A percentile compares a stretch with the other conserved stretches of the same genome.
These are phyloP conservation scores for Mortierella sp. DNA, from an alignment of 371 early-diverging fungal species.

Conservation along the genomic window DNA sequence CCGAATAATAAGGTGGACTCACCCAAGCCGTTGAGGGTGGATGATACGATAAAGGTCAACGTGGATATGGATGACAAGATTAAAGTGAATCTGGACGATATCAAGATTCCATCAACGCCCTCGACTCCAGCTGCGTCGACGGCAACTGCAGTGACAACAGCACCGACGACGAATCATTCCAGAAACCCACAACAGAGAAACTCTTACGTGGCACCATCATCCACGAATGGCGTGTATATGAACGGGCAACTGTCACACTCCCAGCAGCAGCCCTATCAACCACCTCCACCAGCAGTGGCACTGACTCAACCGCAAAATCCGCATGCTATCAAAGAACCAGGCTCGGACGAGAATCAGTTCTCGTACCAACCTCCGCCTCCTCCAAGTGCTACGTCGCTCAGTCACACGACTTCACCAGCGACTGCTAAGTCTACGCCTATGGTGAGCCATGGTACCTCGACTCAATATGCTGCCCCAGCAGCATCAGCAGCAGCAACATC, in stretches of 20 bases:
- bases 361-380: constrained; percentile 41
- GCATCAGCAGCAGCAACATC: constrained; percentile 1
- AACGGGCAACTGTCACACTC: too few species aligned
- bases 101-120: constrained; percentile 26
- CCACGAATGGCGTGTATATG: background rate
- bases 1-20: constrained; percentile 8
- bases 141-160: background rate
- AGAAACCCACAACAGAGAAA: constrained; percentile 32
- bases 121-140: constrained; percentile 14
- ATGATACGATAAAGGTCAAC: constrained; percentile 25
- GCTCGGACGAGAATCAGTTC: background rate
- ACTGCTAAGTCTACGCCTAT: background rate
- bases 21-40: constrained; percentile 6
- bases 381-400: background rate
- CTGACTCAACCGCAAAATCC: constrained; percentile 22
- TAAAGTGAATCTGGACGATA: constrained; percentile 47
- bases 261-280: background rate
- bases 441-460: too few species aligned
- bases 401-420: constrained; percentile 1
- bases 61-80: constrained; percentile 24
- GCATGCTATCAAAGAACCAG: constrained; percentile 26
- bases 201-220: background rate
- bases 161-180: constrained; percentile 3
- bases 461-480: background rate
- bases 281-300: constrained; percentile 1